phyloP scores from a whole-genome alignment of 129 eudicot species.

The Apium graveolens region DNA sequence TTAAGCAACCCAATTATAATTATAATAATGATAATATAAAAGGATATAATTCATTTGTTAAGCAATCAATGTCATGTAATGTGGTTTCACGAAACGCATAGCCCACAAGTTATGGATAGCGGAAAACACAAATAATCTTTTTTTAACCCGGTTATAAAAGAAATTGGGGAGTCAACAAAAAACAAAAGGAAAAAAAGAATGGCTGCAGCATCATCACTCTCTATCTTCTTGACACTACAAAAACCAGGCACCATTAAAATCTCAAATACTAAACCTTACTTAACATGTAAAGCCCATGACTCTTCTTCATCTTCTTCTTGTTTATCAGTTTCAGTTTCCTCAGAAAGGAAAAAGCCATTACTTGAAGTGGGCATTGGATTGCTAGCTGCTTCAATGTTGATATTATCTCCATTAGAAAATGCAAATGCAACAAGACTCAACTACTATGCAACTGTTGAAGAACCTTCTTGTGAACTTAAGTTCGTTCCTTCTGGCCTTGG shows the following conservation, averaged over 20 bases:
- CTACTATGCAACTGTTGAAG: constrained; percentile 80
- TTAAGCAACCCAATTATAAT: too few species aligned
- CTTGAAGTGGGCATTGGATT: constrained; percentile 45
- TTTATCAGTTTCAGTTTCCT: background rate
- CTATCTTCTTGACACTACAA: constrained; percentile 27
- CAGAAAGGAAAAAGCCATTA: constrained; percentile 24
- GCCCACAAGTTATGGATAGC: too few species aligned
- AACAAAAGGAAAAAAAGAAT: background rate
- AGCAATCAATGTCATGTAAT: too few species aligned
- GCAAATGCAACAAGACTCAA: constrained; percentile 85
- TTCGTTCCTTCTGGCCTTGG: constrained; percentile 82
- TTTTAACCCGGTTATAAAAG: background rate
- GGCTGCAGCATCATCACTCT: constrained; percentile 30
- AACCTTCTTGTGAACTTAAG: constrained; percentile 74
- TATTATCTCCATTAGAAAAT: constrained; percentile 39
- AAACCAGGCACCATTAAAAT: constrained; percentile 20
- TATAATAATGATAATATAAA: too few species aligned
- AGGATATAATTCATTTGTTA: too few species aligned
- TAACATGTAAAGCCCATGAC: constrained; percentile 9
- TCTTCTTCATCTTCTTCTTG: constrained; percentile 19
- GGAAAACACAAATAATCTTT: too few species aligned
- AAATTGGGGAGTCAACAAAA: constrained; percentile 3
- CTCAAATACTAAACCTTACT: constrained; percentile 14
- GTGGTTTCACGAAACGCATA: too few species aligned
- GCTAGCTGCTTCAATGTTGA: constrained; percentile 57